Evolutionary conservation across 2,329 filamentous ascomycete species (phyloP).

Genomic region (Colletotrichum phormii): DNA sequence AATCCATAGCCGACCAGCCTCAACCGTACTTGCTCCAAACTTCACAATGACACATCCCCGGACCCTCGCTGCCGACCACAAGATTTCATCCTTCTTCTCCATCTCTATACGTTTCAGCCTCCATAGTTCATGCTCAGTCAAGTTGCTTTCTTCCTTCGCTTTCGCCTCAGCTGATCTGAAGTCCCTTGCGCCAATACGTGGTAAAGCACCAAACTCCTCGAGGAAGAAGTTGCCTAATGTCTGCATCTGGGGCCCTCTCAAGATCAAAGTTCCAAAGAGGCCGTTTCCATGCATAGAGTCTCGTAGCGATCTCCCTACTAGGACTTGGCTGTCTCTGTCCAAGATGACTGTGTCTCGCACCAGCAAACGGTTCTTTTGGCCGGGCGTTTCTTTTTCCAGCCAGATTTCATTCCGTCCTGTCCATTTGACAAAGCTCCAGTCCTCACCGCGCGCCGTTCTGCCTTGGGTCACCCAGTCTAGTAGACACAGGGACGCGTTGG

Average conservation of each 20-base stretch:
- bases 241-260: slow-evolving; percentile 79
- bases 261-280: slow-evolving; percentile 85
- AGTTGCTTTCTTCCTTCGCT: slow-evolving; percentile 47
- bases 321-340: slow-evolving; percentile 60
- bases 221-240: slow-evolving; percentile 80
- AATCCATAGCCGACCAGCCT: slow-evolving; percentile 85
- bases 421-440: slow-evolving; percentile 87
- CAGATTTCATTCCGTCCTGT: slow-evolving; percentile 91
- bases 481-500: slow-evolving; percentile 76
- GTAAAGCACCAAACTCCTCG: slow-evolving; percentile 79
- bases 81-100: slow-evolving; percentile 70
- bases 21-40: slow-evolving; percentile 85
- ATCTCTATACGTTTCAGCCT: slow-evolving; percentile 64
- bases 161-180: slow-evolving; percentile 71
- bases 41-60: slow-evolving; percentile 91
- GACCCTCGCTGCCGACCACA: slow-evolving; percentile 86
- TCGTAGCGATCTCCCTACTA: slow-evolving; percentile 54
- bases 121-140: slow-evolving; percentile 63
- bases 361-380: slow-evolving; percentile 68
- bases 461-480: slow-evolving; percentile 97
- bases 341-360: slow-evolving; percentile 89
- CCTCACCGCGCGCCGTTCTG: slow-evolving; percentile 84
- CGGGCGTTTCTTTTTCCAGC: slow-evolving; percentile 50
- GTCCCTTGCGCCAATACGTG: slow-evolving; percentile 84
- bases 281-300: slow-evolving; percentile 80